Percentiles rank a stretch among this genome's conserved stretches.
Conservation (phyloP, 208 protist species). For the Trypanosoma melophagium region DNA sequence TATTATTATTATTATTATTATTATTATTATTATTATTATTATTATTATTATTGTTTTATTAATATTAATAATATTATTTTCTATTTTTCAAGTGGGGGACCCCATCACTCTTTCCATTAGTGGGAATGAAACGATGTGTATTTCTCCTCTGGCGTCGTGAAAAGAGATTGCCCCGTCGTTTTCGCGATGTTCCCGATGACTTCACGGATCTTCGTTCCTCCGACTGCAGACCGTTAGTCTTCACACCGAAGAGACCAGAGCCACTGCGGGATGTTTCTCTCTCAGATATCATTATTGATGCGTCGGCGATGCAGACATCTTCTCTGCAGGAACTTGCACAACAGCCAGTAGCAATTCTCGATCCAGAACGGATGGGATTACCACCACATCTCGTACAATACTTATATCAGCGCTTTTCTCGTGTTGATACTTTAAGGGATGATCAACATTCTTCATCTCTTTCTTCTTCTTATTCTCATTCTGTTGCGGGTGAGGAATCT, state of each 20-base stretch:
- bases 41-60: no score
- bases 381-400: conserved; percentile 69
- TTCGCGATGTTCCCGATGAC: conserved; percentile 77
- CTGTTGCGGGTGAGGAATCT: no score
- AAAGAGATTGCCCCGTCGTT: conserved; percentile 68
- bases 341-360: conserved; percentile 57
- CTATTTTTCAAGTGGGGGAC: no score
- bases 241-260: conserved; percentile 66
- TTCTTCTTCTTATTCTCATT: no score
- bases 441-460: no score
- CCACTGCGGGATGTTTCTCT: conserved; percentile 67
- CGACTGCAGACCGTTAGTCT: conserved; percentile 72
- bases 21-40: no score
- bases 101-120: no score
- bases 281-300: conserved; percentile 63
- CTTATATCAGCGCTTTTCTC: conserved; percentile 46
- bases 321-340: conserved; percentile 35
- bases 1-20: no score
- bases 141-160: conserved; percentile 59
- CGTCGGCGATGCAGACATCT: conserved; percentile 25
- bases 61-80: no score
- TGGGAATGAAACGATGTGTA: conserved; percentile 29
- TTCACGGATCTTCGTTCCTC: conserved; percentile 76
- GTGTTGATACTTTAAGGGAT: no score
- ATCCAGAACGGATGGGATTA: conserved; percentile 82